phyloP scores from a whole-genome alignment of 441 rosid species.

The Raphanus hybrid region DNA sequence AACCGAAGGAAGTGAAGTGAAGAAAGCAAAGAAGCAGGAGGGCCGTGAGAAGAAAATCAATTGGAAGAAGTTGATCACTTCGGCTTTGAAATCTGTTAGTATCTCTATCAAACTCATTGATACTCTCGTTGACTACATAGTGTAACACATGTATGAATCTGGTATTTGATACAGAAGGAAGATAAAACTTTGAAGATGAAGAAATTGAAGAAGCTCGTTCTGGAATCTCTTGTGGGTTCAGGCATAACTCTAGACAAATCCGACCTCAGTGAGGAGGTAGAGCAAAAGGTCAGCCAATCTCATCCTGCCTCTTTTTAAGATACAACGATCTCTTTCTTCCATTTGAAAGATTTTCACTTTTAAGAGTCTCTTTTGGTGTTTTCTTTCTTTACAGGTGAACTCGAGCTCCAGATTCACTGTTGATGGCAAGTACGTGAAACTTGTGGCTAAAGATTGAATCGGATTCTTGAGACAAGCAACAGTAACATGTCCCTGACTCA shows the following conservation, averaged over 20 bases:
- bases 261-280: conserved; percentile 49
- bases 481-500: neutral
- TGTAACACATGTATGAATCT: too few species aligned
- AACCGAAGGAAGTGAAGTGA: too few species aligned
- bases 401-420: conserved; percentile 67
- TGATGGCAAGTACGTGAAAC: conserved; percentile 64
- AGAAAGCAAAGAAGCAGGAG: too few species aligned
- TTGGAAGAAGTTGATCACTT: too few species aligned
- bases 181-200: conserved; percentile 74
- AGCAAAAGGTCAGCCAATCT: conserved; percentile 64
- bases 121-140: too few species aligned
- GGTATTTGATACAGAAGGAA: conserved; percentile 50
- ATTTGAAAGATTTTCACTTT: neutral
- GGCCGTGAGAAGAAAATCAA: too few species aligned
- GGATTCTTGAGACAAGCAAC: conserved; percentile 3
- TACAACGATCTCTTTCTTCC: neutral
- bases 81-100: too few species aligned
- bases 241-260: conserved; percentile 53
- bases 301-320: neutral
- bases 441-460: conserved; percentile 55
- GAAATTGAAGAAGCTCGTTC: conserved; percentile 69
- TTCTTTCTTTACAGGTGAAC: conserved; percentile 52
- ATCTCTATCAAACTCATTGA: too few species aligned
- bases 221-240: conserved; percentile 57
- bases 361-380: neutral